A percentile compares a stretch with the other conserved stretches of the same genome.
These are phyloP conservation scores for Endocarpon pusillum DNA, from an alignment of 495 filamentous ascomycete species.

Conservation along the genomic window DNA sequence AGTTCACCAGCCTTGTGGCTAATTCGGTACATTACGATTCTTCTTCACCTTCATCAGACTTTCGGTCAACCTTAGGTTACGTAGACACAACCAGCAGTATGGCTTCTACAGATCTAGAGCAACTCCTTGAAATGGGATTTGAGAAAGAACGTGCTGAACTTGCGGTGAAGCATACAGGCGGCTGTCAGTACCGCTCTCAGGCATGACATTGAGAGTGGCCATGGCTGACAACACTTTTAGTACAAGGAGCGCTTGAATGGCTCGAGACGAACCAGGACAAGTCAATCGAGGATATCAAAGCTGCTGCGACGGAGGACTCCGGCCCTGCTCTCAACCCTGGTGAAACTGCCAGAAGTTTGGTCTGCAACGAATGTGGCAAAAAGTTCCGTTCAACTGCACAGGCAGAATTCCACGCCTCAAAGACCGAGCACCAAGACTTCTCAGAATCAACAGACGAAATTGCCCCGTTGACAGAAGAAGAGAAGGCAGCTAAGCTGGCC, in stretches of 20 bases:
- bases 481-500: slow-evolving; percentile 63
- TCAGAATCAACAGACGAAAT: slow-evolving; percentile 84
- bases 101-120: slow-evolving; percentile 63
- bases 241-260: slow-evolving; percentile 86
- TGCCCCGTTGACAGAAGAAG: slow-evolving; percentile 75
- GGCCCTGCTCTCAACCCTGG: slow-evolving; percentile 41
- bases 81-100: no score
- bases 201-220: no score
- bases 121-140: slow-evolving; percentile 91
- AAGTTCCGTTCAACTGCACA: slow-evolving; percentile 64
- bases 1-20: no score
- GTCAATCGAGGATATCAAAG: slow-evolving; percentile 56
- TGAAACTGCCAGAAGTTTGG: slow-evolving; percentile 43
- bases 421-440: slow-evolving; percentile 82
- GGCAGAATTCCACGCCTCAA: slow-evolving; percentile 80
- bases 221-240: slow-evolving; percentile 23
- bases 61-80: no score
- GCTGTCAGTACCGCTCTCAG: not conserved
- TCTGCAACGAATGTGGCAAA: slow-evolving; percentile 88
- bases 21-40: no score
- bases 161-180: slow-evolving; percentile 47
- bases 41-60: no score
- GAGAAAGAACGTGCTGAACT: slow-evolving; percentile 62
- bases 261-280: slow-evolving; percentile 79
- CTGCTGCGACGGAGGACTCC: slow-evolving; percentile 33